phyloP scores from a whole-genome alignment of 345 rosid genomes.

The Mallotus nudiflorus region DNA sequence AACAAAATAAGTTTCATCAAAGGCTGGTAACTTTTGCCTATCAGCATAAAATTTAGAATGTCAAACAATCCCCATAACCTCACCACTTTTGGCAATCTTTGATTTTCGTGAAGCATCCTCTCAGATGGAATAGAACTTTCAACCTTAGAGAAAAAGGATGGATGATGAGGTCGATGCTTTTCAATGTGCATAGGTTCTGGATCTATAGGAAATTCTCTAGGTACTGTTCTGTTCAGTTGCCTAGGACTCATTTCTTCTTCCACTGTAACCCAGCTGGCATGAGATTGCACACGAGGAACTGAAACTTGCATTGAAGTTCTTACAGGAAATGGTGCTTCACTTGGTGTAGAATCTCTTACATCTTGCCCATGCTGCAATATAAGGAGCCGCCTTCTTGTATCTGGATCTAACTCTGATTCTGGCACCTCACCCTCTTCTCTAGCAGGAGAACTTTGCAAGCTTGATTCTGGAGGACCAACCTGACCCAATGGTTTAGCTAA shows the following conservation, averaged over 20 bases:
- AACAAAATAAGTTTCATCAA: conserved; percentile 21
- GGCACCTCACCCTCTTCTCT: conserved; percentile 99
- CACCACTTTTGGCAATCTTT: conserved; percentile 82
- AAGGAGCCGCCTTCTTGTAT: conserved; percentile 94
- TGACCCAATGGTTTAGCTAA: conserved; percentile 59
- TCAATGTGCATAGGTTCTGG: conserved; percentile 66
- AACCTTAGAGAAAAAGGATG: conserved; percentile 57
- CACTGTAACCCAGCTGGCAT: conserved; percentile 69
- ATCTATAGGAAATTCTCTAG: conserved; percentile 68
- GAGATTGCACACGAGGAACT: conserved; percentile 60
- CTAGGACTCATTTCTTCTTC: conserved; percentile 89
- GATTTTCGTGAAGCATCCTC: conserved; percentile 73
- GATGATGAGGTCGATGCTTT: conserved; percentile 61
- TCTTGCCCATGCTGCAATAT: conserved; percentile 98
- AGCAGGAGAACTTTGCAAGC: conserved; percentile 86
- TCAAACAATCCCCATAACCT: conserved; percentile 8
- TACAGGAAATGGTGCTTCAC: conserved; percentile 67
- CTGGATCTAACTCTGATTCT: conserved; percentile 97
- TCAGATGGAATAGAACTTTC: conserved; percentile 68
- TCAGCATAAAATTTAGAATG: not conserved
- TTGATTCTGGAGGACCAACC: conserved; percentile 56
- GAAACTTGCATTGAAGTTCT: conserved; percentile 66
- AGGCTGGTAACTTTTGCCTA: conserved; percentile 8
- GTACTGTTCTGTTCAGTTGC: conserved; percentile 51
- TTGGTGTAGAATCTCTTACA: conserved; percentile 62